Evolutionary conservation across 805 yeast genomes (phyloP), one percentile per base, ranked within the genome.

Genomic region (Candida palmyrensis): DNA sequence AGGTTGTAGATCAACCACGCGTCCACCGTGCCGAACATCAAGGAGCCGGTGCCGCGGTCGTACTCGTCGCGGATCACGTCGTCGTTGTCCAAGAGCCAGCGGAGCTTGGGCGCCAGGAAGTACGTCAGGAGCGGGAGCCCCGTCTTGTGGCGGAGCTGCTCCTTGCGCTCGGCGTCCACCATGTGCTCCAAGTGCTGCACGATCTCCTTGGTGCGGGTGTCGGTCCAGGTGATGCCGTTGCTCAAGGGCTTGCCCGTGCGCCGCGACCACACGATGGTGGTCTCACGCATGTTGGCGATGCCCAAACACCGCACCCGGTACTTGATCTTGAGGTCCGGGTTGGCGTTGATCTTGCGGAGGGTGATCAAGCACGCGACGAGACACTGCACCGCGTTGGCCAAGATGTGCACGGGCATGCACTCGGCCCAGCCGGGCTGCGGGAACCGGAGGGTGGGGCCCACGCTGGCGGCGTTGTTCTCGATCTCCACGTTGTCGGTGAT

Each of bases 141-240:
- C 27, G 86, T 81, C 45, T 73, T 75, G 44, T 72, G 66, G 48
- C 75, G 70, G 46, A 87, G 66, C 35, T 67, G 68, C 27, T 71
- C 75, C 42, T 83, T 71, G 31, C 68, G 68, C 20, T 73, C 79
- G 27, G 66, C 69, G 17, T 79, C 67, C 17, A 73, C 68, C 44
- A 67, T 66, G 37, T 68, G 62, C 46, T 72, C 73, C 53, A 82
- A 68, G 43, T 77, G 73, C 41, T 74, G 73, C 33, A 87, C 88
- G 30, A 84, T 71, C 13, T 69, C 76, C 7, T 83, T 62, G 25
- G 95, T 90, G 52, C 97, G 75, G 25, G 95, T 84, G 62, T 89
- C 97, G 41, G 90, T 85, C 97, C 97, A 89, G 23, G 89, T 95
- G 55, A 89, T 86, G 50, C 96, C 97, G 54, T 84, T 81, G 52